These are phyloP conservation scores for Pythium aphanidermatum DNA, from an alignment of 352 stramenopile species.

Conservation along the genomic window DNA sequence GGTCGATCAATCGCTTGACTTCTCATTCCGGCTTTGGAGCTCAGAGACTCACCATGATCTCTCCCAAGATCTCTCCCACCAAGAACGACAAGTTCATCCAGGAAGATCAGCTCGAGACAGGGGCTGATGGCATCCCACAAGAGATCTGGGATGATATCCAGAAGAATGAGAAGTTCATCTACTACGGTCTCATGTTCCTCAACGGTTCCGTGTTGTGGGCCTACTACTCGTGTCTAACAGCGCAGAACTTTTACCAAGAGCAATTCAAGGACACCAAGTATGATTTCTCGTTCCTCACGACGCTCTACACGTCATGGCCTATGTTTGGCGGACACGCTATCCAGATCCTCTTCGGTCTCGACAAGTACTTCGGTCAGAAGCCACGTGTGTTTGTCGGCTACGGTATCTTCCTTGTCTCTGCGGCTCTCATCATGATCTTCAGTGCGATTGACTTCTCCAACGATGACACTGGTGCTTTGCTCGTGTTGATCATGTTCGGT, in stretches of 20 bases:
- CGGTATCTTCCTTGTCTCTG: slow-evolving; percentile 43
- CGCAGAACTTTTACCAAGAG: slow-evolving; percentile 25
- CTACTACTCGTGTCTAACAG: slow-evolving; percentile 33
- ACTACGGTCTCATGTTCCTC: slow-evolving; percentile 32
- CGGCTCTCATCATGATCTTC: slow-evolving; percentile 61
- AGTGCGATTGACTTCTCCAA: slow-evolving; percentile 40
- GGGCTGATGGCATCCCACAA: slow-evolving; percentile 17
- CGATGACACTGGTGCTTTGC: slow-evolving; percentile 34
- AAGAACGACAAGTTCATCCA: slow-evolving; percentile 22
- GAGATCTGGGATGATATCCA: slow-evolving; percentile 25
- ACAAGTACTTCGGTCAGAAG: slow-evolving; percentile 43
- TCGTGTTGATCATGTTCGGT: slow-evolving; percentile 54
- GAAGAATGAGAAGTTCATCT: slow-evolving; percentile 22
- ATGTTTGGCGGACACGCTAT: slow-evolving; percentile 44
- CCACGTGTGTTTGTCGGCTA: slow-evolving; percentile 46
- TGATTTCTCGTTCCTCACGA: slow-evolving; percentile 65
- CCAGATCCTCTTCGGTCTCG: slow-evolving; percentile 50
- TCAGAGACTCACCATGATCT: too few species aligned
- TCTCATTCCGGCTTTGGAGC: too few species aligned
- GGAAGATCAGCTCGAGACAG: slow-evolving; percentile 14
- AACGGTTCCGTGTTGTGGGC: slow-evolving; percentile 32
- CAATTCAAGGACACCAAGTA: slow-evolving; percentile 20
- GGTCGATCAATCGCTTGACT: too few species aligned
- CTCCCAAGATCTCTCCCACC: slow-evolving; percentile 9
- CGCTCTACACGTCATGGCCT: slow-evolving; percentile 47